Percentiles rank a stretch among this genome's conserved stretches.
phyloP scores from a whole-genome alignment of 352 stramenopile species.

The Phytophthora gonapodyides region DNA sequence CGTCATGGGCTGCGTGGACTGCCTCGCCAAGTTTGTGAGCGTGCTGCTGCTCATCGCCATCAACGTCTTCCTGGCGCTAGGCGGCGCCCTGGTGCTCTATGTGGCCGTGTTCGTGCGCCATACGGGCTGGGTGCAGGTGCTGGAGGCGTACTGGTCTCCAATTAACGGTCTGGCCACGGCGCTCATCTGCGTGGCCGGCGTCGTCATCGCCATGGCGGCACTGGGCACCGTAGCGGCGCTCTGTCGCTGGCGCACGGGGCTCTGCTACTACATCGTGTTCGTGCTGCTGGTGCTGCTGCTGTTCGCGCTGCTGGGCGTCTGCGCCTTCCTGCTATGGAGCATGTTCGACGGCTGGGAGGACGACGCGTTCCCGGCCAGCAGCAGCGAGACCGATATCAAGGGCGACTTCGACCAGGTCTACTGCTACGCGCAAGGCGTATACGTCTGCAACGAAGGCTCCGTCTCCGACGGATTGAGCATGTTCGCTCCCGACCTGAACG shows the following conservation, averaged over 20 bases:
- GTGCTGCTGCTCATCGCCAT: slow-evolving; percentile 56
- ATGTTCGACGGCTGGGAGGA: slow-evolving; percentile 52
- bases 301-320: slow-evolving; percentile 51
- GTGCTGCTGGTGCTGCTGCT: slow-evolving; percentile 55
- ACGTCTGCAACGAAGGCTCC: slow-evolving; percentile 65
- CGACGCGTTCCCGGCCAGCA: slow-evolving; percentile 48
- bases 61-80: slow-evolving; percentile 64
- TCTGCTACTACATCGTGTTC: slow-evolving; percentile 60
- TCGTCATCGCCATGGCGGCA: slow-evolving; percentile 58
- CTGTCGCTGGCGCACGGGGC: slow-evolving; percentile 54
- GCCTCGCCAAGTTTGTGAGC: slow-evolving; percentile 35
- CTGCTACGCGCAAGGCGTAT: slow-evolving; percentile 72
- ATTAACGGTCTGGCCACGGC: slow-evolving; percentile 47
- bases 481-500: slow-evolving; percentile 48
- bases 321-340: slow-evolving; percentile 49
- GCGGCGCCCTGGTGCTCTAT: slow-evolving; percentile 58
- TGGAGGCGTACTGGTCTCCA: slow-evolving; percentile 51
- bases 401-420: slow-evolving; percentile 65
- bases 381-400: slow-evolving; percentile 49
- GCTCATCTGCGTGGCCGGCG: slow-evolving; percentile 50
- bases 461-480: slow-evolving; percentile 51
- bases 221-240: slow-evolving; percentile 57
- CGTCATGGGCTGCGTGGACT: slow-evolving; percentile 37
- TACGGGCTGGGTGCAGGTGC: slow-evolving; percentile 58
- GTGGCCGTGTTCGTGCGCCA: slow-evolving; percentile 46